phyloP scores from a whole-genome alignment of 2,329 filamentous ascomycete species.

The Fusarium sp. region DNA sequence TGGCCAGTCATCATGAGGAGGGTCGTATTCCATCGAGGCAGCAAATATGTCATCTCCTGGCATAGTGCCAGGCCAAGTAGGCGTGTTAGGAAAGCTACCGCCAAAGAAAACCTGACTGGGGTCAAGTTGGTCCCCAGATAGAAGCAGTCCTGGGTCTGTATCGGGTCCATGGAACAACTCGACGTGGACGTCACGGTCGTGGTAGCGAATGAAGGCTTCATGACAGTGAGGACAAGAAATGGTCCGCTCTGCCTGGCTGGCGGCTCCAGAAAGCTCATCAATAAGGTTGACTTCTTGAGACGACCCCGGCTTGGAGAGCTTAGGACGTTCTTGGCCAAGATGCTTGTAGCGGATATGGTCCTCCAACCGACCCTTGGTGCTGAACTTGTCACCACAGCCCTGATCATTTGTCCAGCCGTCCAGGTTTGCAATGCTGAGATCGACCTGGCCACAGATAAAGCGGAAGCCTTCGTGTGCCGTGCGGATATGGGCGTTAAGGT shows the following conservation, averaged over 20 bases:
- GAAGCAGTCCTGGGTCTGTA: constrained; percentile 40
- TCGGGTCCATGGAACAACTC: constrained; percentile 45
- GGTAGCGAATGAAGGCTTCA: constrained; percentile 60
- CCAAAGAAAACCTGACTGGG: constrained; percentile 39
- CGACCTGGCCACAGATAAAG: constrained; percentile 81
- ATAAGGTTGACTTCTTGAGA: constrained; percentile 49
- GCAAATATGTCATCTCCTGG: constrained; percentile 52
- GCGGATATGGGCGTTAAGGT: constrained; percentile 82
- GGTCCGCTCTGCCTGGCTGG: constrained; percentile 55
- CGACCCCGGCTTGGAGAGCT: constrained; percentile 39
- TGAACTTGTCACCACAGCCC: constrained; percentile 80
- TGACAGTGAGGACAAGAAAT: constrained; percentile 60
- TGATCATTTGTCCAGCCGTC: constrained; percentile 71
- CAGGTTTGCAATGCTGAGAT: constrained; percentile 68
- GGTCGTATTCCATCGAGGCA: constrained; percentile 48
- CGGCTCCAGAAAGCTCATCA: constrained; percentile 57
- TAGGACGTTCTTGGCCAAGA: constrained; percentile 66
- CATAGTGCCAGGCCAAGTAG: constrained; percentile 41
- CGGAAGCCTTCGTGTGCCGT: constrained; percentile 79
- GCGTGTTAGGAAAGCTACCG: constrained; percentile 22
- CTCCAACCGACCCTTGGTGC: constrained; percentile 80
- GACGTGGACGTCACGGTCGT: constrained; percentile 62
- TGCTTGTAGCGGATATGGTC: constrained; percentile 88
- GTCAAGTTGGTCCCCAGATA: constrained; percentile 38
- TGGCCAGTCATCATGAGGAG: constrained; percentile 55